Base-by-base conservation (phyloP, 495 filamentous ascomycete species). In the Podospora pseudoanserina region DNA sequence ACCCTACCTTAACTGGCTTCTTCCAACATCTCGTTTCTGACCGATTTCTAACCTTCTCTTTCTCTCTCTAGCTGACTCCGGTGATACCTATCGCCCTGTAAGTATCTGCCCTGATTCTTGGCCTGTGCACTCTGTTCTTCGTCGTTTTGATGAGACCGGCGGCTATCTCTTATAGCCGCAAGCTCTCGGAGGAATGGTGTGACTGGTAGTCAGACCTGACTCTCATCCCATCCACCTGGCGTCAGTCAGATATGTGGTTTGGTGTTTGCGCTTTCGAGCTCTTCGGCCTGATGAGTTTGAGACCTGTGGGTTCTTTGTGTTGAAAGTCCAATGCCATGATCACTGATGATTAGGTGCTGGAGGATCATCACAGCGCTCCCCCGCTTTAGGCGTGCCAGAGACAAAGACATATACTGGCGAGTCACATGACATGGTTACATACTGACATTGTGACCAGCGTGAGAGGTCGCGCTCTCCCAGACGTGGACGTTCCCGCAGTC, bases 401-500 rank as follows among this genome's bases (percentile, higher is more conserved):
- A 63, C 61, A 63, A 63, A 63, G 28, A 63, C 55, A 19, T 6
- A 11, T 20, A 20, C 28, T 15, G 23, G n/a, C 23, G 6, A 54
- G 64, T 26, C 7, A 16, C 54, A 60, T 58, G 20, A 58, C 15
- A 58, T 27, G 34, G 53, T 66, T 69, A 74, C 57, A 77, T 71
- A 76, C 84, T 85, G 74, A 86, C 76, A 71, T 68, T 60, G 55
- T 77, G 75, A 66, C 86, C 86, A 97, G 92, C 93, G 94, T 80
- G 94, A 97, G 87, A 91, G 95, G 81, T 95, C 93, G 81, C 92
- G 93, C 79, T 95, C 92, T 70, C 93, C 93, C 73, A 89, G 93
- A 79, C 91, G 93, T 82, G 92, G 92, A 72, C 83, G 83, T 72
- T 86, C 84, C 67, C 76, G 84, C 68, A 85, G 82, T 72, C 83